Evolutionary conservation across 2,329 filamentous ascomycete species (phyloP).

Genomic region (Trichophyton rubrum): DNA sequence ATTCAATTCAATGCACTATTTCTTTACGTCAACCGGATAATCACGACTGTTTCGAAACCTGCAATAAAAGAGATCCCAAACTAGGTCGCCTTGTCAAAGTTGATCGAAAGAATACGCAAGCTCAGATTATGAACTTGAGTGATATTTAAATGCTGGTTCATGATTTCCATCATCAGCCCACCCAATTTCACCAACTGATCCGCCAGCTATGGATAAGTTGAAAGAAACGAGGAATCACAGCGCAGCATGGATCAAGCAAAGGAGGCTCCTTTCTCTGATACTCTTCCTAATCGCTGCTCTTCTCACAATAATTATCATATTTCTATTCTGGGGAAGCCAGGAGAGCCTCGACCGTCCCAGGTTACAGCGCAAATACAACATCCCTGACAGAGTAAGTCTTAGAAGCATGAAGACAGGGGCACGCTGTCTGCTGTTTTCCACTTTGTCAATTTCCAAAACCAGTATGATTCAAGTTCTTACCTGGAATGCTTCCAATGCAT

Average conservation of each 20-base stretch:
- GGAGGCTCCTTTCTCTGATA: background rate
- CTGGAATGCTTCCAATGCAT: background rate
- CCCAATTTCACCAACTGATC: background rate
- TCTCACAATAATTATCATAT: background rate
- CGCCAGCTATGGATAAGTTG: background rate
- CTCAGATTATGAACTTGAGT: background rate
- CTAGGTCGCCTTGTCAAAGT: background rate
- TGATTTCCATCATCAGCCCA: background rate
- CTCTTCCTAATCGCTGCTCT: background rate
- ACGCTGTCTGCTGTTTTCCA: too few species aligned
- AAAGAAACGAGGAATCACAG: background rate
- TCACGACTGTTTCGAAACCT: background rate
- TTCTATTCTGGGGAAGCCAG: background rate
- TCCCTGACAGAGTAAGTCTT: slow-evolving; percentile 7
- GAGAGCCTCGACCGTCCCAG: background rate
- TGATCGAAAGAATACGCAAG: background rate
- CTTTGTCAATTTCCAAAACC: too few species aligned
- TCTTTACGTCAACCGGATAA: background rate
- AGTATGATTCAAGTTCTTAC: too few species aligned
- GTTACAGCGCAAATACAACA: background rate
- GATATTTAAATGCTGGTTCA: background rate
- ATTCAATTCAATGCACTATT: background rate
- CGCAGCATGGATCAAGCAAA: background rate
- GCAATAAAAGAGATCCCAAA: too few species aligned
- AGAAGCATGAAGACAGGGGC: too few species aligned